Base-by-base conservation (phyloP, 305 asterid genomes). In the Striga hermonthica region DNA sequence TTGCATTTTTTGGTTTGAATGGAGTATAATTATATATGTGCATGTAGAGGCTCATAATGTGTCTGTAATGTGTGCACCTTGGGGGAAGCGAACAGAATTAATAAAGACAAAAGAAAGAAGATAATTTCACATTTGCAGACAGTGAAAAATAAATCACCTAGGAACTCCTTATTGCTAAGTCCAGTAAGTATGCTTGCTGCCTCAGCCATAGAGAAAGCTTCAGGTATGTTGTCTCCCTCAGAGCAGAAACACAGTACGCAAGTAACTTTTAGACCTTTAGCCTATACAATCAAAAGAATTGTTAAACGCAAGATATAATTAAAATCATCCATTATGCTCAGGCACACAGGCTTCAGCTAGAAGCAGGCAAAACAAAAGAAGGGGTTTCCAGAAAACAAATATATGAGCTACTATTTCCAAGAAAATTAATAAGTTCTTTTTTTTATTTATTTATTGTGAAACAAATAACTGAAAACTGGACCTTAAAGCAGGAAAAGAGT, bases 211-310 rank as follows among this genome's bases (percentile, higher is more conserved):
- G 74, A 82, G 73, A 87, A 88, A 73, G 96, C 98, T 69, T 90
- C 97, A 4, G 96, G 88, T 64, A 84, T 86, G 55, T 90, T 92
- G 81, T 92, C 98, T 69, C 98, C 97, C 79, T 92, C 98, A 54
- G 98, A 92, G 81, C 98, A 92, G 82, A 90, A 92, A 77, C 95
- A 90, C 12, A 90, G 70, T 62, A 92, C 72, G 85, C 98, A 90
- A 64, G 97, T 92, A 48, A 84, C 95, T 70, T 90, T 87, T 72
- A 93, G 34, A 64, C 95, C 97, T 80, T 83, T 90, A 57, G 94
- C 97, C 98, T 92, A 71, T 44, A 52, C 57, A 72, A 67, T 64
- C 53, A 76, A 43, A 36, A 28, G 41, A 50, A 10, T 13, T 13
- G 22, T 12, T 6, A 15, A 14, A 50, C 2, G 31, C 1, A 22